Evolutionary conservation across 257 asterid species (phyloP).

Genomic region (Solanum appendiculatum): DNA sequence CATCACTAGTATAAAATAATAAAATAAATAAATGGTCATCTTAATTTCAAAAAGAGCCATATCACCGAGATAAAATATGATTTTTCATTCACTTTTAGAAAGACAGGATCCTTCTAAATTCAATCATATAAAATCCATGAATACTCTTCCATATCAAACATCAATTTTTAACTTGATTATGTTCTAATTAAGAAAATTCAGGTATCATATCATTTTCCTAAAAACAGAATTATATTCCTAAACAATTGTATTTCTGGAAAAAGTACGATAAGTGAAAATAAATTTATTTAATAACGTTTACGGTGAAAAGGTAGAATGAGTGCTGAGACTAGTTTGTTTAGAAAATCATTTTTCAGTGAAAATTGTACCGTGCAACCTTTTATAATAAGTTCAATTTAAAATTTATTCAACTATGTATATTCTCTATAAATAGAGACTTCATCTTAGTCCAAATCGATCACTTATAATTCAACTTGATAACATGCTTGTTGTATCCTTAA

Average conservation of each 20-base stretch:
- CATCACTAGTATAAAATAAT: too few species aligned
- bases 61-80: too few species aligned
- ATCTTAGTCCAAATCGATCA: background rate
- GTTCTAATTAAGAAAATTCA: background rate
- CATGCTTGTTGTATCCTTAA: background rate
- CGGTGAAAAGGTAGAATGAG: background rate
- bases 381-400: background rate
- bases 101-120: background rate
- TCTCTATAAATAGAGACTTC: background rate
- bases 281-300: background rate
- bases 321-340: background rate
- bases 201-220: background rate
- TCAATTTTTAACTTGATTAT: background rate
- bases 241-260: background rate
- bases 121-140: background rate
- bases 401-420: background rate
- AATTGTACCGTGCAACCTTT: background rate
- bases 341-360: background rate
- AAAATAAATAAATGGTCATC: too few species aligned
- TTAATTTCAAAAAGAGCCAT: too few species aligned
- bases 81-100: background rate
- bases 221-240: background rate
- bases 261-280: background rate
- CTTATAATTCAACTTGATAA: background rate
- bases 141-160: background rate